phyloP scores from a whole-genome alignment of 805 yeast species.

The Metschnikowia lunata region DNA sequence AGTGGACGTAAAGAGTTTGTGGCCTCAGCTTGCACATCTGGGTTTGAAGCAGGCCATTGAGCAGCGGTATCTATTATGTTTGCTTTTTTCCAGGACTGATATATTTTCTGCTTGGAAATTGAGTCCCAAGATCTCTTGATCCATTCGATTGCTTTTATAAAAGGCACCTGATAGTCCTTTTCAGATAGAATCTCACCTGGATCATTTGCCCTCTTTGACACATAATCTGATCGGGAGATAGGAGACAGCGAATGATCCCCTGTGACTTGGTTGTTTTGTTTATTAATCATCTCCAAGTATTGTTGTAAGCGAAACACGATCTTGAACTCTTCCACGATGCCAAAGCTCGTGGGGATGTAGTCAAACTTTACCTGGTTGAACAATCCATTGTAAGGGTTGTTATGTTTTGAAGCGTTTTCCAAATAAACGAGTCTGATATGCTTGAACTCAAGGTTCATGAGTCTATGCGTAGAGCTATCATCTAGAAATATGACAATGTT shows the following conservation, averaged over 20 bases:
- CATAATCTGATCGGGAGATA: not conserved
- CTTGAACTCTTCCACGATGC: constrained; percentile 59
- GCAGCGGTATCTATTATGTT: constrained; percentile 26
- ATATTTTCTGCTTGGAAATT: constrained; percentile 29
- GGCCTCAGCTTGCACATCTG: constrained; percentile 12
- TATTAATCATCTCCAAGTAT: constrained; percentile 42
- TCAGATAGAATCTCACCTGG: constrained; percentile 32
- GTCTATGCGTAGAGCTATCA: constrained; percentile 60
- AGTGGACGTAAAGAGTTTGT: constrained; percentile 11
- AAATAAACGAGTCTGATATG: constrained; percentile 33
- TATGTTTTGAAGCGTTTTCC: constrained; percentile 37
- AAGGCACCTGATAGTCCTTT: constrained; percentile 43
- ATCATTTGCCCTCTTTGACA: not conserved
- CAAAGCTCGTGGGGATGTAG: constrained; percentile 61
- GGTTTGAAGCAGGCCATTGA: constrained; percentile 28
- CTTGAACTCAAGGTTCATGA: constrained; percentile 37
- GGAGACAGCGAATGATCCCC: constrained; percentile 7
- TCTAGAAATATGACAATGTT: constrained; percentile 54
- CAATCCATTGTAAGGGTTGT: constrained; percentile 30
- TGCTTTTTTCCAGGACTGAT: constrained; percentile 33
- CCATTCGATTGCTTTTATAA: constrained; percentile 55
- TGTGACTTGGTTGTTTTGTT: constrained; percentile 11
- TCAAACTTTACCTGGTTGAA: constrained; percentile 46
- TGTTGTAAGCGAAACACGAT: constrained; percentile 55
- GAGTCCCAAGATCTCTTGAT: constrained; percentile 55